phyloP scores from a whole-genome alignment of 176 grass and related monocot species.

The Oryza meyeriana region DNA sequence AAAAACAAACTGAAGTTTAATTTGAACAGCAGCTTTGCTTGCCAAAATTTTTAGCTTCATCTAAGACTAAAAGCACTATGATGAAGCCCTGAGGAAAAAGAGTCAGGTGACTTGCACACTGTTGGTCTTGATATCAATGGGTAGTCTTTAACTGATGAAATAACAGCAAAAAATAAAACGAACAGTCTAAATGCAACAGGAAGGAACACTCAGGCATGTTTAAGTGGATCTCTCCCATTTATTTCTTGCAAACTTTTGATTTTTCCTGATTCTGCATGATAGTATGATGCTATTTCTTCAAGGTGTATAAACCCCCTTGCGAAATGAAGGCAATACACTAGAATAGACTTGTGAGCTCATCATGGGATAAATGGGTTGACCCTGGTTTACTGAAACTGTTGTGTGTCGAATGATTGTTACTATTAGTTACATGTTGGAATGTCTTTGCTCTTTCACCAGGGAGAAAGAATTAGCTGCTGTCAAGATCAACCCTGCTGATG shows the following conservation, averaged over 20 bases:
- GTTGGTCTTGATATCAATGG: background rate
- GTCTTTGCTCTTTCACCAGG: conserved; percentile 33
- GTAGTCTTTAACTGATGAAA: conserved; percentile 1
- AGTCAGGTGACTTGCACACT: background rate
- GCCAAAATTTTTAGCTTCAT: background rate
- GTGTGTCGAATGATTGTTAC: background rate
- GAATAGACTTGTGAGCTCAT: background rate
- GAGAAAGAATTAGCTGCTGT: conserved; percentile 97
- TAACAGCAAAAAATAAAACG: background rate
- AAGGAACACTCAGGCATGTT: background rate
- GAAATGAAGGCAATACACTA: background rate
- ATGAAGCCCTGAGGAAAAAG: background rate
- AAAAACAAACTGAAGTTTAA: background rate
- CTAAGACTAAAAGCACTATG: background rate
- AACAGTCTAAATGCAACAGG: background rate
- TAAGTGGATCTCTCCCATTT: background rate
- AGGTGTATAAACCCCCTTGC: background rate
- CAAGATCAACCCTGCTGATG: conserved; percentile 87
- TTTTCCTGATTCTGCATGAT: background rate
- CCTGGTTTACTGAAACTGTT: background rate
- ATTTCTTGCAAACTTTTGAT: background rate
- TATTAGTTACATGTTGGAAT: background rate
- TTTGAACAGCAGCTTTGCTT: background rate
- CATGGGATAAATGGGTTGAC: background rate
- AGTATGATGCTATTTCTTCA: background rate